phyloP scores from a whole-genome alignment of 1,284 basidiomycete species.

The Xanthoconium separans region DNA sequence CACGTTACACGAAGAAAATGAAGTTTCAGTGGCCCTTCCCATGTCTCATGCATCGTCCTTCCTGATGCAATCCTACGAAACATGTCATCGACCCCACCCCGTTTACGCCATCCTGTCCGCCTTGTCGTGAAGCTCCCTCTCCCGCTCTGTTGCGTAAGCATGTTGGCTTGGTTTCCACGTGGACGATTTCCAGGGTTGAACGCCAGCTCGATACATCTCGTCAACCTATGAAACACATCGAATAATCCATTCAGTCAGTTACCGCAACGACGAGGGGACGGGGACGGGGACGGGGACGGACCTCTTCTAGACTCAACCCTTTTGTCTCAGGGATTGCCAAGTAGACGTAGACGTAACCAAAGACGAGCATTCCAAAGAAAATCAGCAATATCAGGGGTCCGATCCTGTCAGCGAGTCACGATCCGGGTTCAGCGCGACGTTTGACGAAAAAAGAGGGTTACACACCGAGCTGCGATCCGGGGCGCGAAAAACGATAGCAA shows the following conservation, averaged over 20 bases:
- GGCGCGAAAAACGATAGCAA: constrained; percentile 55
- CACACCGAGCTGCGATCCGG: constrained; percentile 45
- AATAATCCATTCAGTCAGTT: background rate
- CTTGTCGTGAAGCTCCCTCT: constrained; percentile 7
- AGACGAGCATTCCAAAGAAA: constrained; percentile 74
- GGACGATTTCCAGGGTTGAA: constrained; percentile 21
- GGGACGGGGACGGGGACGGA: no score
- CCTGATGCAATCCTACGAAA: no score
- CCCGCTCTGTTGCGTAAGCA: background rate
- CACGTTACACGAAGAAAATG: no score
- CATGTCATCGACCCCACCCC: no score
- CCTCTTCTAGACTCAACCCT: constrained; percentile 28
- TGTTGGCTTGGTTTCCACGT: constrained; percentile 17
- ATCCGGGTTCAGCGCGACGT: background rate
- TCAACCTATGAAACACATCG: constrained; percentile 18
- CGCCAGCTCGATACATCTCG: constrained; percentile 23
- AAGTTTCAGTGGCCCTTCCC: no score
- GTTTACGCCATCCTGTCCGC: constrained; percentile 1
- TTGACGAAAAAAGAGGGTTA: background rate
- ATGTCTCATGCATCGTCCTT: no score
- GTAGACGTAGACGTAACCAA: constrained; percentile 60
- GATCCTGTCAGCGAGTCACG: constrained; percentile 42
- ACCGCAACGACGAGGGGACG: background rate
- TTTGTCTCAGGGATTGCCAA: constrained; percentile 29
- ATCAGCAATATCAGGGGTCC: constrained; percentile 74